Evolutionary conservation across 2,329 filamentous ascomycete species (phyloP).

Genomic region (Cladophialophora bantiana): DNA sequence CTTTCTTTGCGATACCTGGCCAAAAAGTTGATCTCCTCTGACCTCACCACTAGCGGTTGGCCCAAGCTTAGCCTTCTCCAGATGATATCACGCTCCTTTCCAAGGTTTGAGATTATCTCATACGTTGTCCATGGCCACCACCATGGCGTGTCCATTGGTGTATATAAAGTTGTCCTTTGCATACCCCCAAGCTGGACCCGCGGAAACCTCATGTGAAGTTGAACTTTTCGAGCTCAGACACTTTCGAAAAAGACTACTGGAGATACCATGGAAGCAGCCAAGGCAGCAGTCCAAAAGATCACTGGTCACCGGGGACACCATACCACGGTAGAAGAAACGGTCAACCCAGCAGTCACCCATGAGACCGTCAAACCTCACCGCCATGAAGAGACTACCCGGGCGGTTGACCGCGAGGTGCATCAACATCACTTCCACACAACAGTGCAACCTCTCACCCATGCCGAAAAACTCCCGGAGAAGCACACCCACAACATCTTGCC

Average conservation of each 20-base stretch:
- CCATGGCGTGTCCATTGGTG: not conserved
- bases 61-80: constrained; percentile 11
- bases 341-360: constrained; percentile 66
- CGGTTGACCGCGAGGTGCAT: constrained; percentile 72
- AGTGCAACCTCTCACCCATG: constrained; percentile 67
- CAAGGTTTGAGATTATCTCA: constrained; percentile 12
- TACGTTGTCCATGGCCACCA: not conserved
- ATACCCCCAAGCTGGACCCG: no score
- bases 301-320: constrained; percentile 68
- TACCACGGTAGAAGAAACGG: constrained; percentile 73
- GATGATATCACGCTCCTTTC: constrained; percentile 16
- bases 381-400: constrained; percentile 68
- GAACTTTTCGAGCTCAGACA: not conserved
- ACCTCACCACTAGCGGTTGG: constrained; percentile 7
- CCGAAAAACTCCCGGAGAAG: constrained; percentile 66
- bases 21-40: constrained; percentile 6
- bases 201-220: not conserved
- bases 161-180: not conserved
- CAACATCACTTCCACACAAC: constrained; percentile 76
- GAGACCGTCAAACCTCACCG: constrained; percentile 66
- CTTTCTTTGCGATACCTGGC: not conserved
- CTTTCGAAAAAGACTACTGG: constrained; percentile 26
- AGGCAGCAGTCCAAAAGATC: constrained; percentile 67
- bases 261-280: constrained; percentile 68
- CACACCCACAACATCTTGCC: constrained; percentile 66